Evolutionary conservation across 129 eudicot species (phyloP).

Genomic region (Artemisia argyi): DNA sequence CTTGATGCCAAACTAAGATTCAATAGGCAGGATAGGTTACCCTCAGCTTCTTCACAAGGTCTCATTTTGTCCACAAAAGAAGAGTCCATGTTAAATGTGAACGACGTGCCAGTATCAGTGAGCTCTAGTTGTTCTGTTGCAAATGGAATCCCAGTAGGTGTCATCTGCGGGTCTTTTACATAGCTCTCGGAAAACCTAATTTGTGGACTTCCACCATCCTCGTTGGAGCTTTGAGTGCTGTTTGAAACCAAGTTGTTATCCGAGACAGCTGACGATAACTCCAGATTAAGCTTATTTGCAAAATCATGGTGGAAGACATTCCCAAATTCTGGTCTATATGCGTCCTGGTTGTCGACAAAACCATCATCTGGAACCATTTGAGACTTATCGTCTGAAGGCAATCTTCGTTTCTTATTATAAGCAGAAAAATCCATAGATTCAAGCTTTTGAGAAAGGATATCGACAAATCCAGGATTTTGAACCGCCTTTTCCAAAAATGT

Average conservation of each 20-base stretch:
- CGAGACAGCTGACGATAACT: slow-evolving; percentile 8
- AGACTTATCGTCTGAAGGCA: slow-evolving; percentile 2
- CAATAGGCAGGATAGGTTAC: not conserved
- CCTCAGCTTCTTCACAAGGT: slow-evolving; percentile 11
- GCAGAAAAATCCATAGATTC: slow-evolving; percentile 12
- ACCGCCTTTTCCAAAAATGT: slow-evolving; percentile 5
- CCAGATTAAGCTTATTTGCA: slow-evolving; percentile 14
- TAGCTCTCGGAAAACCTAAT: not conserved
- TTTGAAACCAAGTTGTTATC: slow-evolving; percentile 9
- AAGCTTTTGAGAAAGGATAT: slow-evolving; percentile 14
- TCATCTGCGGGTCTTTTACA: slow-evolving; percentile 3
- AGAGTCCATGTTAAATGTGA: slow-evolving; percentile 16
- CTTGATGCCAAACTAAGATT: slow-evolving; percentile 18
- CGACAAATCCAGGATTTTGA: slow-evolving; percentile 8
- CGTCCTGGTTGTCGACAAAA: not conserved
- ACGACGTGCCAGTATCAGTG: not conserved
- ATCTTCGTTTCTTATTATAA: slow-evolving; percentile 21
- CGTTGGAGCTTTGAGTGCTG: slow-evolving; percentile 14
- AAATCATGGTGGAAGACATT: slow-evolving; percentile 13
- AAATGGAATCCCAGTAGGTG: slow-evolving; percentile 5
- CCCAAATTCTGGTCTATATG: not conserved
- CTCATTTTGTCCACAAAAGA: slow-evolving; percentile 8
- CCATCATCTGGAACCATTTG: not conserved
- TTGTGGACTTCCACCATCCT: slow-evolving; percentile 8
- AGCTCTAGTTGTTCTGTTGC: slow-evolving; percentile 7